Evolutionary conservation across 495 filamentous ascomycete species (phyloP).

Genomic region (Wilcoxina mikolae): DNA sequence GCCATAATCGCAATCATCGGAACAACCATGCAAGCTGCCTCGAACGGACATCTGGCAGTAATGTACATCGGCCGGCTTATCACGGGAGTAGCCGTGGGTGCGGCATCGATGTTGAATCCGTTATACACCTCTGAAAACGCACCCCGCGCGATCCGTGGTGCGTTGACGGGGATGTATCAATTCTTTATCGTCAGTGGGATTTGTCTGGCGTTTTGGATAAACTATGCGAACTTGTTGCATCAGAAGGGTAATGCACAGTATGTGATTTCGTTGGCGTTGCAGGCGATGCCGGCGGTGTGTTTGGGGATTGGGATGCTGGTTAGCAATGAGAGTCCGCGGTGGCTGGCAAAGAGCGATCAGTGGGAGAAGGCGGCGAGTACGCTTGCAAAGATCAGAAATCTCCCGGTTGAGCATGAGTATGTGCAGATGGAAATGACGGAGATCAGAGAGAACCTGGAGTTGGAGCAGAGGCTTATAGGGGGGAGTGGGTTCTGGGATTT

Average conservation of each 20-base stretch:
- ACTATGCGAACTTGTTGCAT: constrained; percentile 45
- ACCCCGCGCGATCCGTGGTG: constrained; percentile 55
- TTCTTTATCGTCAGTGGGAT: constrained; percentile 47
- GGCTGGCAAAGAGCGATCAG: constrained; percentile 50
- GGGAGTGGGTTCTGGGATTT: constrained; percentile 50
- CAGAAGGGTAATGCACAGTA: constrained; percentile 40
- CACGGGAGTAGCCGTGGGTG: constrained; percentile 51
- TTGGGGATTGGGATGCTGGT: constrained; percentile 44
- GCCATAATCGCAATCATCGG: constrained; percentile 18
- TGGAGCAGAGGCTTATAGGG: constrained; percentile 47
- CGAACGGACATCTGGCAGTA: constrained; percentile 32
- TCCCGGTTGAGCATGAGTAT: constrained; percentile 45
- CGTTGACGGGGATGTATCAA: constrained; percentile 55
- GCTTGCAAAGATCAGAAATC: constrained; percentile 42
- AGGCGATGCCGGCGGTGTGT: constrained; percentile 48
- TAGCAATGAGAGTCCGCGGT: constrained; percentile 57
- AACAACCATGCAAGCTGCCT: constrained; percentile 28
- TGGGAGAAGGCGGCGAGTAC: constrained; percentile 51
- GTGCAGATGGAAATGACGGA: constrained; percentile 51
- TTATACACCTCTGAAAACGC: constrained; percentile 50
- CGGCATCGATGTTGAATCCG: constrained; percentile 49
- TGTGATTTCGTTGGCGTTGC: constrained; percentile 53
- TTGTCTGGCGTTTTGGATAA: constrained; percentile 55
- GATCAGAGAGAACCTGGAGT: constrained; percentile 53
- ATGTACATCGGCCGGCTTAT: constrained; percentile 57